Conservation (phyloP, 345 rosid genomes). For the Lepidium aucheri region DNA sequence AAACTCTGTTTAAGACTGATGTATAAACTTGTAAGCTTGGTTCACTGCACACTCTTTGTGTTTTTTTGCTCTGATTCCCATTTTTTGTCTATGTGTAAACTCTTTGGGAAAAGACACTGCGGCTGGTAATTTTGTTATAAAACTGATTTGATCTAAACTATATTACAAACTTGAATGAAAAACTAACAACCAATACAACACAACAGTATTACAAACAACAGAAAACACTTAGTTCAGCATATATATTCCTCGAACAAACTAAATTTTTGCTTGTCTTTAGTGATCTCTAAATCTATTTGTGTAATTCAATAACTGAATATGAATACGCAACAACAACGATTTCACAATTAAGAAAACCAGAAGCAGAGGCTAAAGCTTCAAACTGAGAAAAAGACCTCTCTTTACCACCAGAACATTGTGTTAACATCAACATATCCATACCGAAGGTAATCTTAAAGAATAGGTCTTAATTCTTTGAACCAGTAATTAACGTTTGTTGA, state of each 20-base stretch:
- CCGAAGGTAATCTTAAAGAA: background rate
- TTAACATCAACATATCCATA: conserved; percentile 2
- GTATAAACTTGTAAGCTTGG: background rate
- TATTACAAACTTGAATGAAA: background rate
- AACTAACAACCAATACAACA: background rate
- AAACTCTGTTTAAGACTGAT: background rate
- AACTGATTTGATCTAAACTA: too few relatives aligned
- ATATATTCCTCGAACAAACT: background rate
- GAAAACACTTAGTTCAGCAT: background rate
- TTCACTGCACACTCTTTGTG: background rate
- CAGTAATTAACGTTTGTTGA: too few relatives aligned
- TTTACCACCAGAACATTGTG: background rate
- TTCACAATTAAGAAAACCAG: background rate
- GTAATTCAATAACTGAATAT: background rate
- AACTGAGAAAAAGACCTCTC: background rate
- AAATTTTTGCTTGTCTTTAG: background rate
- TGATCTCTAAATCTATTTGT: background rate
- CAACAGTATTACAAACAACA: background rate
- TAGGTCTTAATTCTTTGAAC: too few relatives aligned
- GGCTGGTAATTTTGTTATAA: background rate
- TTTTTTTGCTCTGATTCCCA: background rate
- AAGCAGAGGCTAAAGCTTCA: conserved; percentile 1
- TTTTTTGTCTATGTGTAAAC: background rate
- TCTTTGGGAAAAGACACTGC: background rate
- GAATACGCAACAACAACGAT: background rate